These are phyloP conservation scores for Pleurotus cornucopiae DNA, from an alignment of 768 basidiomycete genomes.

Conservation along the genomic window DNA sequence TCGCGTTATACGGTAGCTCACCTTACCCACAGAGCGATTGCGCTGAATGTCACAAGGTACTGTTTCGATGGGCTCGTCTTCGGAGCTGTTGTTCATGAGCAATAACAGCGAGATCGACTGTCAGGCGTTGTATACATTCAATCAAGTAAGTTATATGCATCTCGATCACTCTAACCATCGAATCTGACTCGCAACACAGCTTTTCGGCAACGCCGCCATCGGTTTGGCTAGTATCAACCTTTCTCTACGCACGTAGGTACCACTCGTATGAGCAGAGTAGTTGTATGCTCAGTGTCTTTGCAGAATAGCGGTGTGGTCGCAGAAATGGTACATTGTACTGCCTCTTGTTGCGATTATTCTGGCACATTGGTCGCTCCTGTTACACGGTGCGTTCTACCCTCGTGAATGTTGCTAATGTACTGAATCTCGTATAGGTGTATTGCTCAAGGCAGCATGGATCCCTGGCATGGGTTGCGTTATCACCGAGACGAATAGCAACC, in stretches of 20 bases:
- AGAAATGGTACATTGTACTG: conserved; percentile 46
- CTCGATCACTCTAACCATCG: conserved; percentile 3
- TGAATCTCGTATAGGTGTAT: conserved; percentile 34
- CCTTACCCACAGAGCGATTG: conserved; percentile 39
- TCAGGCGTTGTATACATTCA: conserved; percentile 67
- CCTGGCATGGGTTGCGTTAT: conserved; percentile 50
- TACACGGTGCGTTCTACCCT: conserved; percentile 45
- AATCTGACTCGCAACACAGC: conserved; percentile 17
- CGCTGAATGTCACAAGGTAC: conserved; percentile 54
- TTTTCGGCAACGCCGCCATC: conserved; percentile 60
- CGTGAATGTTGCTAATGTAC: not conserved
- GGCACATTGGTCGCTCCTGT: conserved; percentile 67
- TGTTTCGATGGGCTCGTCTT: not conserved
- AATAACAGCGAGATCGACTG: conserved; percentile 48
- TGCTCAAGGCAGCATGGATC: conserved; percentile 57
- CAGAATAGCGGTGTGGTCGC: conserved; percentile 71
- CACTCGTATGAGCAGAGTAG: not conserved
- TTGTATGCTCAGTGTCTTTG: not conserved
- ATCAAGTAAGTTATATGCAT: conserved; percentile 32
- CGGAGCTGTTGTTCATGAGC: conserved; percentile 7
- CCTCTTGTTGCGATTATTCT: conserved; percentile 55
- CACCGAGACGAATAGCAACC: conserved; percentile 49
- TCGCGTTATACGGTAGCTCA: conserved; percentile 1
- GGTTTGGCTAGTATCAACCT: conserved; percentile 72
- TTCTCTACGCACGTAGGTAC: conserved; percentile 58